Base-by-base conservation (phyloP, 2,329 filamentous ascomycete species). In the Pseudopyrenochaeta lycopersici region DNA sequence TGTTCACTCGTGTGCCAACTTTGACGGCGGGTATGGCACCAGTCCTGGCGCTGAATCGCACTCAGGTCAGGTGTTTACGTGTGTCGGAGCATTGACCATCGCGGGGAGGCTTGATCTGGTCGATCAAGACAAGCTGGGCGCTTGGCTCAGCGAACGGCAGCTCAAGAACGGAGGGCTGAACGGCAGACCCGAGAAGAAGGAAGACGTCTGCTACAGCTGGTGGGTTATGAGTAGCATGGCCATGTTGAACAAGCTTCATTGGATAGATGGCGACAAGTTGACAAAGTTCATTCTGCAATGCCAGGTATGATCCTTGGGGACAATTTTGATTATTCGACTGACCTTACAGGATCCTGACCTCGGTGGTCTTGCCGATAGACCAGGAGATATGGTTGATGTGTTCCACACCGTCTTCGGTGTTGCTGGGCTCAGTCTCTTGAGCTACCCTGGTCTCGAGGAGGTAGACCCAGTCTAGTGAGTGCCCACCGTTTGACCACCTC, bases 181-280 rank as follows among this genome's bases (percentile, higher is more conserved):
- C 73, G 95, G 95, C 2, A 85, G 95, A 43, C 95, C 95, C 0
- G 95, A 98, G 78, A 99, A 99, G 81, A 80, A 90, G 58, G 94
- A 97, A 73, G 95, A 99, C 74, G 94, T 97, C 12, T 99, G 95
- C 79, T 99, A 99, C 78, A 97, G 92, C 74, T 99, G 95, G 95
- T 99, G 95, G 95, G 95, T 98, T 39, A 80, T 94, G 70, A 94
- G 91, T 71, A 97, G 93, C 73, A 80, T 99, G 63, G 89, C 90
- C 40, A 97, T 98, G 84, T 90, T 99, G 63, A 88, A 85, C 48
- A 88, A 89, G 49, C 84, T 92, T 47, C 91, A 97, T 74, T 99
- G 95, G 95, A 96, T 99, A 72, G 91, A 99, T 78, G 85, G 88
- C 44, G 82, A 88, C 52, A 90, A 91, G 71, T 84, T 99, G 66